A percentile compares a stretch with the other conserved stretches of the same genome.
Conservation (phyloP, 2,329 filamentous ascomycete genomes). For the Epichloe gansuensis region DNA sequence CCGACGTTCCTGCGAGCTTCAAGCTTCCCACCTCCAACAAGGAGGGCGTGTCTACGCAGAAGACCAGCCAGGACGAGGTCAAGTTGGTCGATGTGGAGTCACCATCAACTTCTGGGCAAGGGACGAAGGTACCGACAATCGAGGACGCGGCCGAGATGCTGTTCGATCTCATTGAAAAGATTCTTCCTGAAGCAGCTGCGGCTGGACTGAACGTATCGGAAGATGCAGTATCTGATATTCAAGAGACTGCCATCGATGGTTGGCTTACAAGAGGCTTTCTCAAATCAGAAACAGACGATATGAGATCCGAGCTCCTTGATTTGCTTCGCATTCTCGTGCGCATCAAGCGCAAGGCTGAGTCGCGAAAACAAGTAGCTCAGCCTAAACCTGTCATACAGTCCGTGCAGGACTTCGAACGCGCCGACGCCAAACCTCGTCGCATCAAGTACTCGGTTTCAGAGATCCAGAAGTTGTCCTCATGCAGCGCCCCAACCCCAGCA, state of each 20-base stretch:
- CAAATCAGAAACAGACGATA: constrained; percentile 10
- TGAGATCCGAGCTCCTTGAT: constrained; percentile 12
- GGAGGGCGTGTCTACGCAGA: neutral
- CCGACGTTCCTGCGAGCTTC: neutral
- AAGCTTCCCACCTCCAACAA: neutral
- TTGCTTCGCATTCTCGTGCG: constrained; percentile 12
- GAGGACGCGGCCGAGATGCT: constrained; percentile 11
- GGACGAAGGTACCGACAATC: neutral
- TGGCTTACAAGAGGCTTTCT: constrained; percentile 16
- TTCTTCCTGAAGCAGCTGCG: constrained; percentile 9
- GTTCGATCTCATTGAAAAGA: constrained; percentile 6
- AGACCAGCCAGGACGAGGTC: neutral
- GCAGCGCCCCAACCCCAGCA: neutral
- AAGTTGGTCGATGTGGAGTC: constrained; percentile 6
- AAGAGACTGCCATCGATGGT: constrained; percentile 14
- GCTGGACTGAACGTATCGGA: constrained; percentile 5
- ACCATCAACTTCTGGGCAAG: neutral
- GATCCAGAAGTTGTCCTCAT: neutral
- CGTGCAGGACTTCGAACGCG: neutral
- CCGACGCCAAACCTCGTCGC: neutral
- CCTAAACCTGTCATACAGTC: neutral
- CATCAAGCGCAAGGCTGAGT: constrained; percentile 13
- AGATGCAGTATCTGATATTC: constrained; percentile 11
- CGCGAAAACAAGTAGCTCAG: constrained; percentile 6
- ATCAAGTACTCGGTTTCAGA: constrained; percentile 4